Conservation (phyloP, 2,329 filamentous ascomycete species). For the Decorospora gaudefroyi region DNA sequence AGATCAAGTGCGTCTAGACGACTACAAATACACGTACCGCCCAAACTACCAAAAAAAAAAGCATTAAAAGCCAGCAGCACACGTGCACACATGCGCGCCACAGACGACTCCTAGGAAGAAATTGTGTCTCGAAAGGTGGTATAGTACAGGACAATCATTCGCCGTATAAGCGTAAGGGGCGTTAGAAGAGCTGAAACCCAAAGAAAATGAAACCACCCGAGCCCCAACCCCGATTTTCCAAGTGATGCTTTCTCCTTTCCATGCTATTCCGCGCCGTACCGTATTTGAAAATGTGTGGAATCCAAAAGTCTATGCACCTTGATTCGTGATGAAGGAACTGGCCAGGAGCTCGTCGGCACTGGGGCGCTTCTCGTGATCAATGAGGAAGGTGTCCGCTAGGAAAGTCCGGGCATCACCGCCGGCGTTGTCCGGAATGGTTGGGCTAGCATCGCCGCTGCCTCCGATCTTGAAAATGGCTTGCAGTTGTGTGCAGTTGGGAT, state of each 20-base stretch:
- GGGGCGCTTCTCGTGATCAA: slow-evolving; percentile 89
- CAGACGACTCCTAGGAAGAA: slow-evolving; percentile 1
- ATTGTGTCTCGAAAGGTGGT: slow-evolving; percentile 16
- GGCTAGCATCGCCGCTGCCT: slow-evolving; percentile 81
- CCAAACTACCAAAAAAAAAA: neutral
- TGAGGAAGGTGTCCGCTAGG: slow-evolving; percentile 87
- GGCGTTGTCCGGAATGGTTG: slow-evolving; percentile 84
- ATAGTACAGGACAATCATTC: slow-evolving; percentile 24
- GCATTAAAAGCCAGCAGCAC: slow-evolving; percentile 4
- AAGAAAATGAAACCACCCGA: neutral
- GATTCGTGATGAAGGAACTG: slow-evolving; percentile 76
- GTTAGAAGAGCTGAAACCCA: slow-evolving; percentile 3
- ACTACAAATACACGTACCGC: slow-evolving; percentile 5
- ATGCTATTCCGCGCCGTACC: slow-evolving; percentile 8
- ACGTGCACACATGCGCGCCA: slow-evolving; percentile 1
- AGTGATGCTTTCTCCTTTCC: slow-evolving; percentile 12
- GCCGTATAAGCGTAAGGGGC: slow-evolving; percentile 20
- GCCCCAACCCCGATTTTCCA: slow-evolving; percentile 6
- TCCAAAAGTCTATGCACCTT: slow-evolving; percentile 50
- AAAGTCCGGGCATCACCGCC: slow-evolving; percentile 84
- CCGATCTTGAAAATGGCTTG: slow-evolving; percentile 98
- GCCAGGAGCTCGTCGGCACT: slow-evolving; percentile 88
- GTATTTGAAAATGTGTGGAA: slow-evolving; percentile 5
- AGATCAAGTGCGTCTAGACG: slow-evolving; percentile 1
- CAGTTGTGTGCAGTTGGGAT: slow-evolving; percentile 94